phyloP scores from a whole-genome alignment of 2,329 filamentous ascomycete species.

The Meredithiella fracta region DNA sequence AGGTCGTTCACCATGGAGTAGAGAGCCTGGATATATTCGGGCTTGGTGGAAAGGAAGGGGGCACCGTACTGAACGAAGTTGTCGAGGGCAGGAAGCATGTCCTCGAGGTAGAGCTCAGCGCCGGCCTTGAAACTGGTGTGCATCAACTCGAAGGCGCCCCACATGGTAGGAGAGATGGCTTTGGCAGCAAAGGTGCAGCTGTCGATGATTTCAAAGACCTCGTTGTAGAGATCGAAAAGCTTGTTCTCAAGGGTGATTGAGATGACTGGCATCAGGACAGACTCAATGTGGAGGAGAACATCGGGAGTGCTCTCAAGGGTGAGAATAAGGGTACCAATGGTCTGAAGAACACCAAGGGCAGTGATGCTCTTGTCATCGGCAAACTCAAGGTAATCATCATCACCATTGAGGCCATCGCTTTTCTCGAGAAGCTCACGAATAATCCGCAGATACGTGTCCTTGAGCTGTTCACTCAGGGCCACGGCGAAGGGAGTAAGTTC shows the following conservation, averaged over 20 bases:
- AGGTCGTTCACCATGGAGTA: conserved; percentile 91
- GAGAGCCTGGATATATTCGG: conserved; percentile 70
- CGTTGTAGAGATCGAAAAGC: conserved; percentile 92
- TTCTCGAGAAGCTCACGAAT: conserved; percentile 82
- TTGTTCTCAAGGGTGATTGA: conserved; percentile 94
- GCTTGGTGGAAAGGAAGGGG: conserved; percentile 63
- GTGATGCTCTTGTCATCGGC: conserved; percentile 98
- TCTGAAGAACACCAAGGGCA: conserved; percentile 86
- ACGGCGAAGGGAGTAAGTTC: conserved; percentile 95
- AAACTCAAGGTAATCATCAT: conserved; percentile 79
- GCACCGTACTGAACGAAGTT: conserved; percentile 95
- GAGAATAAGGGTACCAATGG: conserved; percentile 90
- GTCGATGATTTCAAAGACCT: conserved; percentile 97
- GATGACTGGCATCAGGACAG: conserved; percentile 92
- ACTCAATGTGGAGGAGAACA: conserved; percentile 84
- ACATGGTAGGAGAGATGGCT: conserved; percentile 90
- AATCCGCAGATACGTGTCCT: conserved; percentile 90
- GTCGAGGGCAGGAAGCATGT: conserved; percentile 94
- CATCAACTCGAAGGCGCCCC: conserved; percentile 93
- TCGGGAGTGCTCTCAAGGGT: conserved; percentile 95
- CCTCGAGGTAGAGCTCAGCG: conserved; percentile 90
- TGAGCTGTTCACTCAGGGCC: conserved; percentile 83
- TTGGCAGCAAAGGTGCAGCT: conserved; percentile 98
- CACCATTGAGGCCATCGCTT: conserved; percentile 58
- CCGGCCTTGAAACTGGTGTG: conserved; percentile 95